Base-by-base conservation (phyloP, 2,329 filamentous ascomycete genomes). In the Fusarium torulosum region DNA sequence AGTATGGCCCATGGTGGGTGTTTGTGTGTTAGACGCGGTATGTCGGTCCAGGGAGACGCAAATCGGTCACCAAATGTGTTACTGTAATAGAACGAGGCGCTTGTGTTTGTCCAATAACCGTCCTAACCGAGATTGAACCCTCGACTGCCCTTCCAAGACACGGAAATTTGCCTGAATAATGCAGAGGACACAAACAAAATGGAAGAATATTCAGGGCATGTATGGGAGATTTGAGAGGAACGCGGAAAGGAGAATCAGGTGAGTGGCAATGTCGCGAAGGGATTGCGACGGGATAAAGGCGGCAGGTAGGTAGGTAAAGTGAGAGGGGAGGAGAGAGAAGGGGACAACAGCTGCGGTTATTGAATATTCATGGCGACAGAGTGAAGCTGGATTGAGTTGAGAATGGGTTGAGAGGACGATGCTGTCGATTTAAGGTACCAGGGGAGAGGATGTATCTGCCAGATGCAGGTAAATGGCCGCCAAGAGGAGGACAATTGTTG, bases 1-100 rank as follows among this genome's bases (percentile, higher is more conserved):
- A 72, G 74, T 77, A 74, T 82, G 80, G 69, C 81, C 79, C 81
- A 83, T 83, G 55, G 59, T 69, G 66, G 29, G 33, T 49, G 45
- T 31, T 40, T 53, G 52, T 42, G 35, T 56, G 44, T 33, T 52
- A 40, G 40, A 47, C 54, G 60, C 31, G 35, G 27, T 64, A 43
- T 49, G 59, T 37, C 60, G 59, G 20, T 51, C 29, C 29, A 56
- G 41, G 15, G 29, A n/a, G 37, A 49, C 27, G 46, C 42, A 55
- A 33, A 23, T 31, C 52, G 40, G 53, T 52, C 42, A 42, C 33
- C 35, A 43, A 33, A 29, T 27, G 51, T 49, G 43, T 20, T 44
- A 51, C 41, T 47, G 23, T 31, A 43, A 27, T 33, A 43, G 47
- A 44, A 37, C 19, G 61, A 42, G 43, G 33, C 50, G 61, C 45